These are phyloP conservation scores for Fusarium sp. DNA, from an alignment of 2,329 filamentous ascomycete species.

Conservation along the genomic window DNA sequence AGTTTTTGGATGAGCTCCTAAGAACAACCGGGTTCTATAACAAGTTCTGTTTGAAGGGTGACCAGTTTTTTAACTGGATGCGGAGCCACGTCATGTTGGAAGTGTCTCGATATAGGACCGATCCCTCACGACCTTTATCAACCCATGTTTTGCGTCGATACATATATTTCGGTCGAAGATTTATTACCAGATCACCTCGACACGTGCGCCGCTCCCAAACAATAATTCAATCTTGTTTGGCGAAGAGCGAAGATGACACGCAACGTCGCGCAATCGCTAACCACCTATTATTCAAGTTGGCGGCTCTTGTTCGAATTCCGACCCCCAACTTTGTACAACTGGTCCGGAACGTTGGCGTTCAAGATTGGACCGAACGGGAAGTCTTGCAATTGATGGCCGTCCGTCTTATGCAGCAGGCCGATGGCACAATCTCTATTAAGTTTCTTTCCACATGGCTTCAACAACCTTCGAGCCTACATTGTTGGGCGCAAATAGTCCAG, in stretches of 20 bases:
- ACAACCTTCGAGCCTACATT: slow-evolving; percentile 1
- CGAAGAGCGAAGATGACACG: background rate
- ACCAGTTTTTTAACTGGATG: slow-evolving; percentile 19
- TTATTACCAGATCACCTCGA: background rate
- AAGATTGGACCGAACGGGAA: slow-evolving; percentile 16
- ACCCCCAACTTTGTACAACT: slow-evolving; percentile 3
- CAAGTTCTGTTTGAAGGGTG: slow-evolving; percentile 5
- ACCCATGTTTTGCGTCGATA: slow-evolving; percentile 17
- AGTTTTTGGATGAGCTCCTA: slow-evolving; percentile 22
- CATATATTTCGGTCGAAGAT: slow-evolving; percentile 17
- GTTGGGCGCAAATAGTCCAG: slow-evolving; percentile 17
- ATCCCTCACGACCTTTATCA: background rate
- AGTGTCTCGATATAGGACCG: background rate
- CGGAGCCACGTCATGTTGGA: slow-evolving; percentile 17
- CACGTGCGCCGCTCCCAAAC: background rate
- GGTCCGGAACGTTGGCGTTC: background rate
- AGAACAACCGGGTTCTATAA: slow-evolving; percentile 12
- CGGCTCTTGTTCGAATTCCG: slow-evolving; percentile 1
- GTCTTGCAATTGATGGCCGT: slow-evolving; percentile 19
- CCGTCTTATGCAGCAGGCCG: slow-evolving; percentile 16
- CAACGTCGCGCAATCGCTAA: slow-evolving; percentile 18
- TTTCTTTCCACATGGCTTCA: slow-evolving; percentile 6
- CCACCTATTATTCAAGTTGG: slow-evolving; percentile 28
- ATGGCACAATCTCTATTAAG: background rate
- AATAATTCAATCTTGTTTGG: slow-evolving; percentile 14